These are phyloP conservation scores for Verticillium nonalfalfae DNA, from an alignment of 2,329 filamentous ascomycete genomes.

Conservation along the genomic window DNA sequence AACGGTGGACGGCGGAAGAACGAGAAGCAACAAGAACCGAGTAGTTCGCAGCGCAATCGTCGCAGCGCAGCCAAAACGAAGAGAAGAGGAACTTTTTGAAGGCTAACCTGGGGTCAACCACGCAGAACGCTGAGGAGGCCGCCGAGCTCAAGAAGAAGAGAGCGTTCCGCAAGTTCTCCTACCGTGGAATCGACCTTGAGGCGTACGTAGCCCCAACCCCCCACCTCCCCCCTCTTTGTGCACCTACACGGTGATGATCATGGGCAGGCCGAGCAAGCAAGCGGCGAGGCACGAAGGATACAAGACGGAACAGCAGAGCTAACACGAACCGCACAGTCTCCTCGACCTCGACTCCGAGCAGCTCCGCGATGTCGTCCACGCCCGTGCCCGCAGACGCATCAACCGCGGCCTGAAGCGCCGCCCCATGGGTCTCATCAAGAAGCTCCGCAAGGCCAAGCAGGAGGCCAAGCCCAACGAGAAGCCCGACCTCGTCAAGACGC, in stretches of 20 bases:
- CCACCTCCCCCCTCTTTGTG: constrained; percentile 16
- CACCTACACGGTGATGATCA: not conserved
- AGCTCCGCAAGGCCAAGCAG: constrained; percentile 99
- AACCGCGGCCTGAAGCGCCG: constrained; percentile 99
- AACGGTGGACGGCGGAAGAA: constrained; percentile 2
- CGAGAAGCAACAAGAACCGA: not conserved
- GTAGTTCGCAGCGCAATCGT: not conserved
- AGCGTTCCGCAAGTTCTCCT: constrained; percentile 99
- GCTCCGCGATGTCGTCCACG: constrained; percentile 98
- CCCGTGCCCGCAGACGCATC: constrained; percentile 96
- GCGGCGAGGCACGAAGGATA: no score
- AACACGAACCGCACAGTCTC: constrained; percentile 55
- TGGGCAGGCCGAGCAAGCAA: no score
- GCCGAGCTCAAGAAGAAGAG: constrained; percentile 99
- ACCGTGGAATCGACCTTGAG: constrained; percentile 99
- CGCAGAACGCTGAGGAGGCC: constrained; percentile 91
- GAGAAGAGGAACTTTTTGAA: not conserved
- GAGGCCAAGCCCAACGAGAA: constrained; percentile 99
- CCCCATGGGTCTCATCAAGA: constrained; percentile 99
- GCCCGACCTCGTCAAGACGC: constrained; percentile 98
- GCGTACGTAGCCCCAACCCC: constrained; percentile 60
- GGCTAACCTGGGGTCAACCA: constrained; percentile 19
- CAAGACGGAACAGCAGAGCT: not conserved
- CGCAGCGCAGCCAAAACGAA: not conserved
- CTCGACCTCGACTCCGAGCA: constrained; percentile 98